Conservation (phyloP, 2,329 filamentous ascomycete genomes). For the Elsinoe fawcettii region DNA sequence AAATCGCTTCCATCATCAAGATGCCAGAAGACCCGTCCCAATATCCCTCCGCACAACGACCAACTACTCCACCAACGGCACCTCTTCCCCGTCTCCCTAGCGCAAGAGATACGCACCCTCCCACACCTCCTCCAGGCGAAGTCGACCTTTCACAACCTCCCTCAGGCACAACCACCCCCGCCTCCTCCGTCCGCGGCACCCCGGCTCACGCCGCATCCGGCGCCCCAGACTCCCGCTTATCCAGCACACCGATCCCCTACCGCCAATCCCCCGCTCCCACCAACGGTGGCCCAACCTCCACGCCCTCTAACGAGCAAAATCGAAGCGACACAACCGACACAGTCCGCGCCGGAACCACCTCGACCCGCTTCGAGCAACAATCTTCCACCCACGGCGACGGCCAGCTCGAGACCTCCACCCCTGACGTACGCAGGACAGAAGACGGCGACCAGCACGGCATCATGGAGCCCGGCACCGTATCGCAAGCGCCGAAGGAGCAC, state of each 20-base stretch:
- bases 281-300: neutral
- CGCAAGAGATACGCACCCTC: constrained; percentile 22
- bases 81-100: constrained; percentile 19
- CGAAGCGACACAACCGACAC: constrained; percentile 18
- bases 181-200: constrained; percentile 9
- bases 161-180: neutral
- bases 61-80: constrained; percentile 2
- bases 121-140: constrained; percentile 17
- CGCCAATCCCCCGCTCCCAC: constrained; percentile 1
- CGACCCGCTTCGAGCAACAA: constrained; percentile 36
- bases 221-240: constrained; percentile 3
- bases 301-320: constrained; percentile 16
- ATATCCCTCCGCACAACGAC: neutral
- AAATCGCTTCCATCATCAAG: constrained; percentile 33
- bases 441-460: constrained; percentile 38
- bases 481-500: constrained; percentile 43
- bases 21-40: neutral
- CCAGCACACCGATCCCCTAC: constrained; percentile 10
- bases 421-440: constrained; percentile 35
- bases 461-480: constrained; percentile 42
- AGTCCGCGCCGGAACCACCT: constrained; percentile 34
- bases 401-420: constrained; percentile 37
- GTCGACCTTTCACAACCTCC: constrained; percentile 5
- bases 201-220: constrained; percentile 10
- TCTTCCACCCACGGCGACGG: constrained; percentile 37